phyloP scores from a whole-genome alignment of 2,329 filamentous ascomycete genomes.

The Phialophora tarda region DNA sequence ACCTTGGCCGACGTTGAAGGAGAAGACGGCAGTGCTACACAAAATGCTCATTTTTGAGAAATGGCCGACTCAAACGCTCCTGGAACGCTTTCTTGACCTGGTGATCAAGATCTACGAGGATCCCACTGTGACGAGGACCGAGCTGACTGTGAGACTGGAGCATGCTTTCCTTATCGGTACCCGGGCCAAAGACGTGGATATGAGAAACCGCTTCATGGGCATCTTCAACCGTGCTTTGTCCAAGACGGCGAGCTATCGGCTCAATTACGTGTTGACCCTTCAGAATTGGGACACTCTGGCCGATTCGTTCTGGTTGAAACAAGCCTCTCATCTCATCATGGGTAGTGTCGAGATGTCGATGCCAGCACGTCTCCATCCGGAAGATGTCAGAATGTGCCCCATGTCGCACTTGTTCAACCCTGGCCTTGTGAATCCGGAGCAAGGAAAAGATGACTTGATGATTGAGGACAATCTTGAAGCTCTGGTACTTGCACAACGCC shows the following conservation, averaged over 20 bases:
- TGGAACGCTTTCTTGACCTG: conserved; percentile 91
- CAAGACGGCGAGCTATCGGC: conserved; percentile 84
- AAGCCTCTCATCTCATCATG: conserved; percentile 90
- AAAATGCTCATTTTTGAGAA: conserved; percentile 98
- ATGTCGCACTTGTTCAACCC: conserved; percentile 74
- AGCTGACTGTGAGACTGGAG: conserved; percentile 95
- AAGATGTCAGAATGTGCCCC: conserved; percentile 81
- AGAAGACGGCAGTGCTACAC: conserved; percentile 97
- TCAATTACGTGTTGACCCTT: conserved; percentile 85
- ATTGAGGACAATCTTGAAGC: conserved; percentile 81
- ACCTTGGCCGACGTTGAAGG: conserved; percentile 95
- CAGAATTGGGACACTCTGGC: conserved; percentile 97
- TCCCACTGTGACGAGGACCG: conserved; percentile 89
- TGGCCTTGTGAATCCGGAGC: conserved; percentile 68
- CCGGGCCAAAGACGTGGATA: conserved; percentile 88
- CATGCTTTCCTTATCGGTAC: conserved; percentile 97
- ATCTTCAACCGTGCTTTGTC: conserved; percentile 96
- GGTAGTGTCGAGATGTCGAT: conserved; percentile 86
- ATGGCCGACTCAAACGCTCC: conserved; percentile 77
- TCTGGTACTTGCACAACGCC: conserved; percentile 76
- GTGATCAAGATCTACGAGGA: conserved; percentile 99
- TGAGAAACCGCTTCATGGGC: conserved; percentile 94
- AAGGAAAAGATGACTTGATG: conserved; percentile 67
- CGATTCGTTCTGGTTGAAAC: conserved; percentile 95
- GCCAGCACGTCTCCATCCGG: conserved; percentile 75